A percentile compares a stretch with the other conserved stretches of the same genome.
Evolutionary conservation across 2,329 filamentous ascomycete genomes (phyloP).

Genomic region (Geosmithia morbida): DNA sequence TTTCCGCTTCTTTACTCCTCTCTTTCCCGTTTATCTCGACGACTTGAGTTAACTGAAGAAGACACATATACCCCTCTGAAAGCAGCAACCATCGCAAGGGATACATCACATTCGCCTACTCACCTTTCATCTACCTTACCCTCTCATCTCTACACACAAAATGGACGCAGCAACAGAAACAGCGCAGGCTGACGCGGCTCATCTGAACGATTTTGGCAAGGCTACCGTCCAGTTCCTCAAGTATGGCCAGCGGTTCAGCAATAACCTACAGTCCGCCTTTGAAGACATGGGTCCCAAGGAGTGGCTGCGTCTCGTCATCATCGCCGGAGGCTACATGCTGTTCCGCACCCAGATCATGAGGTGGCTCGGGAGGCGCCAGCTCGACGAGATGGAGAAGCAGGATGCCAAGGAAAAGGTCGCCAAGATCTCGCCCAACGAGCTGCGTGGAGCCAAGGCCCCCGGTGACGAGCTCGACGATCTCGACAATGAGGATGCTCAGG

Average conservation of each 20-base stretch:
- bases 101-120: background rate
- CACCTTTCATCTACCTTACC: background rate
- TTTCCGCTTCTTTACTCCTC: no score
- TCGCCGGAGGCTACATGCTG: constrained; percentile 60
- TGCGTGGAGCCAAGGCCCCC: constrained; percentile 35
- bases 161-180: constrained; percentile 8
- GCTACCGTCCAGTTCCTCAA: constrained; percentile 15
- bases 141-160: background rate
- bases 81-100: no score
- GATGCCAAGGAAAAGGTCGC: constrained; percentile 36
- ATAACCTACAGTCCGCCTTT: constrained; percentile 35
- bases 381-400: constrained; percentile 48
- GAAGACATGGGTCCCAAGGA: constrained; percentile 33
- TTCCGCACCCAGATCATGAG: constrained; percentile 63
- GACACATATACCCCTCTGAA: no score
- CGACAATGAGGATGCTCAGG: constrained; percentile 27
- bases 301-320: constrained; percentile 55
- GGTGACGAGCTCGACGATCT: constrained; percentile 35
- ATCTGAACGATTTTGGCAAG: constrained; percentile 18
- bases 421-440: constrained; percentile 48
- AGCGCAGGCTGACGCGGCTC: constrained; percentile 6
- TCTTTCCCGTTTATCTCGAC: no score
- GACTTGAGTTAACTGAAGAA: no score
- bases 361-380: constrained; percentile 46
- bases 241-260: constrained; percentile 22